phyloP scores from a whole-genome alignment of 2,329 filamentous ascomycete species.

The Metarhizium sp. region DNA sequence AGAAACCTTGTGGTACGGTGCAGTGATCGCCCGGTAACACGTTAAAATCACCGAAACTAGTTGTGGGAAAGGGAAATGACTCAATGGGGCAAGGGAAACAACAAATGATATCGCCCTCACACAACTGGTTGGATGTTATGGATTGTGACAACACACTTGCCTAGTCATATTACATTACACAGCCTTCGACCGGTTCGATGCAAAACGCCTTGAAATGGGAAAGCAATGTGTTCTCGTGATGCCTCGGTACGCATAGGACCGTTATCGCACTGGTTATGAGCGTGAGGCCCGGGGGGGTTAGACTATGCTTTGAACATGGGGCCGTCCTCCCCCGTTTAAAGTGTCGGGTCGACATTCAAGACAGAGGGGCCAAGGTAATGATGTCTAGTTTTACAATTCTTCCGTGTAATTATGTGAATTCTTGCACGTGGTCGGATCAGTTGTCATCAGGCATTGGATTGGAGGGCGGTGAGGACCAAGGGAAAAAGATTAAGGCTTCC shows the following conservation, averaged over 20 bases:
- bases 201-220: neutral
- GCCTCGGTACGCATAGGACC: too few species aligned
- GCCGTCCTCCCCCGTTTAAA: neutral
- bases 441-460: neutral
- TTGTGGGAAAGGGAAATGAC: neutral
- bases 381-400: neutral
- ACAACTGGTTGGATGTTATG: neutral
- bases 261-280: too few species aligned
- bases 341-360: neutral
- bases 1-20: neutral
- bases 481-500: neutral
- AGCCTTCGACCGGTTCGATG: neutral
- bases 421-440: neutral
- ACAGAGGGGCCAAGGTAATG: neutral
- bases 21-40: neutral
- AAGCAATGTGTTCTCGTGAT: neutral
- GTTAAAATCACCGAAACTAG: neutral
- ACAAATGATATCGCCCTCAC: neutral
- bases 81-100: neutral
- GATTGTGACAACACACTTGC: neutral
- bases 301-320: too few species aligned
- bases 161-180: neutral
- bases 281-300: too few species aligned
- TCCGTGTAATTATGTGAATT: neutral
- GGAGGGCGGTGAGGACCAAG: neutral